Percentiles rank a stretch among this genome's conserved stretches.
Conservation (phyloP, 257 asterid species). For the Paulownia fortunei region DNA sequence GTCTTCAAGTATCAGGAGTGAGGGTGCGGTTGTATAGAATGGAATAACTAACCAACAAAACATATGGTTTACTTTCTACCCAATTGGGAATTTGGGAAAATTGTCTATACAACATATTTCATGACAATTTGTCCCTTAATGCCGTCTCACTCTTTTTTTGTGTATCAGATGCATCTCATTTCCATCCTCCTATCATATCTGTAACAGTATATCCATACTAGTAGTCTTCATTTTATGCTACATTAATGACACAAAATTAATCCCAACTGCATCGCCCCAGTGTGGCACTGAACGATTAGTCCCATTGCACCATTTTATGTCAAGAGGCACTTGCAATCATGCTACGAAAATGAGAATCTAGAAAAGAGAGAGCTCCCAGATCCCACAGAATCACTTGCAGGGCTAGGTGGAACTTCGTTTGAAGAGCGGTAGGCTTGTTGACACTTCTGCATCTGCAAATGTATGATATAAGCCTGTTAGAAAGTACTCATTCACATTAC, state of each 20-base stretch:
- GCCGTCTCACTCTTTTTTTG: not conserved
- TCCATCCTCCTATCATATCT: not conserved
- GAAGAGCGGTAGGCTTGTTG: conserved; percentile 80
- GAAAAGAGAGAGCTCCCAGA: conserved; percentile 83
- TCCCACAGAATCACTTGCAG: conserved; percentile 64
- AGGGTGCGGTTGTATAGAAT: not conserved
- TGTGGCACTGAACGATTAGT: not conserved
- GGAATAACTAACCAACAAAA: not conserved
- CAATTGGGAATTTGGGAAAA: not conserved
- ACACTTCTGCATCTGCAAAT: conserved; percentile 78
- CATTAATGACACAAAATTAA: conserved; percentile 18
- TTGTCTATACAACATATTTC: not conserved
- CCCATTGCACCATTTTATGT: conserved; percentile 1
- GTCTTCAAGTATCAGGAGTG: too few species aligned
- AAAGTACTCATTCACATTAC: not conserved
- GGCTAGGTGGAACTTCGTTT: conserved; percentile 62
- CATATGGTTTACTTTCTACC: not conserved
- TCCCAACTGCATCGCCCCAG: not conserved
- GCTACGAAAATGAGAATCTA: conserved; percentile 80
- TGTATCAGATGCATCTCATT: not conserved
- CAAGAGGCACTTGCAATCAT: not conserved
- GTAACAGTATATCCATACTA: conserved; percentile 13
- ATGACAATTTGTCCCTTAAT: not conserved
- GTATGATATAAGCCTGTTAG: conserved; percentile 3
- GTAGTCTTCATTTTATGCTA: conserved; percentile 3